These are phyloP conservation scores for Schoenoplectus triqueter DNA, from an alignment of 202 grass and related monocot species.

Conservation along the genomic window DNA sequence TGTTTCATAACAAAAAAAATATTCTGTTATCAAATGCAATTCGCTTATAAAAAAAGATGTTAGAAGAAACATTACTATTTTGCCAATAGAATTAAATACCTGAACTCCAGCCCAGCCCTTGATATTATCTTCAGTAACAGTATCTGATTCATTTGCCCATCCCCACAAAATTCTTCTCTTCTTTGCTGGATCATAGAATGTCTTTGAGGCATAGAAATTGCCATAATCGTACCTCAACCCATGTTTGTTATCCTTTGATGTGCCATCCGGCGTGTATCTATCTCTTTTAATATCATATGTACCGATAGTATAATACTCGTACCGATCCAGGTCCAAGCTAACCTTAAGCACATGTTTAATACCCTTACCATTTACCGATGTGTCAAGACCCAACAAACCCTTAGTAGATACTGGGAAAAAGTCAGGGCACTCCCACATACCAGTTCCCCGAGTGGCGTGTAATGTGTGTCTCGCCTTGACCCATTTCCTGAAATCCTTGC, in stretches of 20 bases:
- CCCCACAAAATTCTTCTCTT: slow-evolving; percentile 52
- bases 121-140: slow-evolving; percentile 23
- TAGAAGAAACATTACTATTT: neutral
- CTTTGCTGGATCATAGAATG: slow-evolving; percentile 62
- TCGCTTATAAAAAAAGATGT: neutral
- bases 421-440: slow-evolving; percentile 91
- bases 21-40: neutral
- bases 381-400: slow-evolving; percentile 53
- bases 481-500: slow-evolving; percentile 69
- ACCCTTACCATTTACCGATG: neutral
- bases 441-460: slow-evolving; percentile 54
- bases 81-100: slow-evolving; percentile 35
- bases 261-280: slow-evolving; percentile 52
- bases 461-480: slow-evolving; percentile 41
- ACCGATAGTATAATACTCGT: slow-evolving; percentile 80
- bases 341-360: slow-evolving; percentile 76
- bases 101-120: slow-evolving; percentile 88
- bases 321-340: slow-evolving; percentile 65
- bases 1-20: neutral
- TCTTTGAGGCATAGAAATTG: slow-evolving; percentile 92
- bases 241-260: slow-evolving; percentile 36
- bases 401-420: slow-evolving; percentile 56
- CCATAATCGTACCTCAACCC: slow-evolving; percentile 67
- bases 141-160: slow-evolving; percentile 80
- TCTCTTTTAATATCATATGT: slow-evolving; percentile 53